phyloP scores from a whole-genome alignment of 768 basidiomycete genomes.

The Kwoniella mangroviensis region DNA sequence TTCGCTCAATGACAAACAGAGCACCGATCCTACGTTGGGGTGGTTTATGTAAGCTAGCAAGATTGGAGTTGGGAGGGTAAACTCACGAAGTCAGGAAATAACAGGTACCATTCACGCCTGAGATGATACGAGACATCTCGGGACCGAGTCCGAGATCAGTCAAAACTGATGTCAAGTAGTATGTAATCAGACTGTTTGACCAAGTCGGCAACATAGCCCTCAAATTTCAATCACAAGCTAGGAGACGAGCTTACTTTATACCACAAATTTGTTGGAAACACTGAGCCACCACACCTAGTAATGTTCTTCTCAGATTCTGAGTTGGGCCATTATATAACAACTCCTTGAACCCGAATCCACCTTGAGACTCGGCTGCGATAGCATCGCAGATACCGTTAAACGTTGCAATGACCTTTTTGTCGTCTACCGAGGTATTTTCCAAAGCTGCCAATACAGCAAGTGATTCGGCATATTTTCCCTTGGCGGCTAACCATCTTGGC shows the following conservation, averaged over 20 bases:
- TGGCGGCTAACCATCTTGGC: constrained; percentile 64
- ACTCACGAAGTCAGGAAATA: constrained; percentile 49
- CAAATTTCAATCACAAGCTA: neutral
- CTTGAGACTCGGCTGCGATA: constrained; percentile 60
- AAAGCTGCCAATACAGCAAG: constrained; percentile 69
- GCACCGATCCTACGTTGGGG: constrained; percentile 35
- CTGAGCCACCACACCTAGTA: constrained; percentile 66
- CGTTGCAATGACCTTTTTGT: constrained; percentile 63
- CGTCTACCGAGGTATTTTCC: constrained; percentile 62
- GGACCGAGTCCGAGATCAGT: constrained; percentile 63
- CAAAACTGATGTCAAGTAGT: constrained; percentile 42
- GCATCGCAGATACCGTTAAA: constrained; percentile 66
- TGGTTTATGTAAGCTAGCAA: neutral
- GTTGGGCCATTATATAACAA: constrained; percentile 65
- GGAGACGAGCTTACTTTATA: constrained; percentile 32
- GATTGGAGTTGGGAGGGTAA: no score
- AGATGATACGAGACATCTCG: constrained; percentile 65
- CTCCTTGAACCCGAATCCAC: constrained; percentile 62
- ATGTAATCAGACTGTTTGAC: constrained; percentile 63
- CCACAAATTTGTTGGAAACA: constrained; percentile 70
- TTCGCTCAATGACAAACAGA: constrained; percentile 43
- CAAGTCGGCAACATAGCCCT: no score
- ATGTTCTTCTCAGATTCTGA: constrained; percentile 68
- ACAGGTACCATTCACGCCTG: constrained; percentile 49
- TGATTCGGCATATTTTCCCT: constrained; percentile 65